Conservation (phyloP, 805 yeast genomes). For the Torulaspora quercuum region DNA sequence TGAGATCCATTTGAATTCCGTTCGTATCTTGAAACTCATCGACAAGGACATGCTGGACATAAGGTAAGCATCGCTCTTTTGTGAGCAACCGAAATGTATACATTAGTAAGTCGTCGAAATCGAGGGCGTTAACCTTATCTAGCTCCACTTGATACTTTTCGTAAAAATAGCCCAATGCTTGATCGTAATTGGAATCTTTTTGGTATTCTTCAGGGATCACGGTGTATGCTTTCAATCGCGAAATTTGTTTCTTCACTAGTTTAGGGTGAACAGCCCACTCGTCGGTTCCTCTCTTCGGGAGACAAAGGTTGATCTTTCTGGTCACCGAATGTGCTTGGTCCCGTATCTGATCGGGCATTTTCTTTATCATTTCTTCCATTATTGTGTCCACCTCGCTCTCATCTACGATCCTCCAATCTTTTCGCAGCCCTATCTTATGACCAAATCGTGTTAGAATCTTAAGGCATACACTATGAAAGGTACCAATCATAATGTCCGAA, state of each 20-base stretch:
- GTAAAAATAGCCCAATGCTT: conserved; percentile 44
- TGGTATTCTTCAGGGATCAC: conserved; percentile 42
- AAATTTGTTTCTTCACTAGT: conserved; percentile 45
- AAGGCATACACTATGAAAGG: conserved; percentile 83
- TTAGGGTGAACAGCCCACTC: conserved; percentile 43
- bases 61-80: conserved; percentile 42
- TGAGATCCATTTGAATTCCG: conserved; percentile 65
- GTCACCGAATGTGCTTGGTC: conserved; percentile 33
- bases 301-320: conserved; percentile 31
- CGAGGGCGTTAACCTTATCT: conserved; percentile 46
- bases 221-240: conserved; percentile 55
- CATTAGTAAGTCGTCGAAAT: conserved; percentile 81
- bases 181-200: conserved; percentile 26
- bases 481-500: conserved; percentile 64
- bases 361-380: conserved; percentile 37
- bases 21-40: conserved; percentile 97
- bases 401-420: conserved; percentile 54
- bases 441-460: conserved; percentile 58
- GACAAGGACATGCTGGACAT: conserved; percentile 68
- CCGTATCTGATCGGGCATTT: conserved; percentile 34
- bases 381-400: conserved; percentile 52
- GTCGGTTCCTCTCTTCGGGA: conserved; percentile 26
- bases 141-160: conserved; percentile 51
- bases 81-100: conserved; percentile 50
- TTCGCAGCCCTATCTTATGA: conserved; percentile 41